These are phyloP conservation scores for Grosmannia serpens DNA, from an alignment of 2,329 filamentous ascomycete genomes.

Conservation along the genomic window DNA sequence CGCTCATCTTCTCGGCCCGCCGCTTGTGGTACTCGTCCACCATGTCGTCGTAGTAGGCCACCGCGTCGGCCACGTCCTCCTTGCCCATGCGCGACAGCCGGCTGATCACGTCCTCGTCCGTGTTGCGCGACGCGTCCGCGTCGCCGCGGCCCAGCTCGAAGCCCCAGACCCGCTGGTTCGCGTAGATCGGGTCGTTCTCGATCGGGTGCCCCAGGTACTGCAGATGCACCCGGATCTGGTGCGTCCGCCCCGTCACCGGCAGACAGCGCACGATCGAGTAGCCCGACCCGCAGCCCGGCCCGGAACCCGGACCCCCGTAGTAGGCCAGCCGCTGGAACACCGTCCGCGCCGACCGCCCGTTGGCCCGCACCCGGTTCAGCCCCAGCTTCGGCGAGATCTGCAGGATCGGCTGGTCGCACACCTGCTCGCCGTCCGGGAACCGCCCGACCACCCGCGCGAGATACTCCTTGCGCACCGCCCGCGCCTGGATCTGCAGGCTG, in stretches of 20 bases:
- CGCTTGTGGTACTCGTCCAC: slow-evolving; percentile 80
- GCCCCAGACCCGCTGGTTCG: slow-evolving; percentile 87
- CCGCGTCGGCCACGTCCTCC: slow-evolving; percentile 78
- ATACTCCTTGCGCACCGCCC: slow-evolving; percentile 91
- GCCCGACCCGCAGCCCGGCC: slow-evolving; percentile 23
- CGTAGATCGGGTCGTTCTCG: slow-evolving; percentile 95
- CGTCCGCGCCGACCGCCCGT: slow-evolving; percentile 79
- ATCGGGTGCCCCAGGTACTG: slow-evolving; percentile 94
- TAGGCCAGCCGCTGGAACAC: slow-evolving; percentile 91
- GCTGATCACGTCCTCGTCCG: slow-evolving; percentile 82
- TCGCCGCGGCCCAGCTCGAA: slow-evolving; percentile 59
- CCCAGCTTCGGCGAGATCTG: slow-evolving; percentile 92
- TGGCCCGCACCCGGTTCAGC: slow-evolving; percentile 86
- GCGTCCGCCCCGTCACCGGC: slow-evolving; percentile 85
- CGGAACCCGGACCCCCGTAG: slow-evolving; percentile 33
- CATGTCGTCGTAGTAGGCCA: slow-evolving; percentile 90
- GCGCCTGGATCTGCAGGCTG: slow-evolving; percentile 60
- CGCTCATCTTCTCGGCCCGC: slow-evolving; percentile 89
- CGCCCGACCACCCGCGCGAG: slow-evolving; percentile 80
- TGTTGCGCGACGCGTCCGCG: slow-evolving; percentile 53
- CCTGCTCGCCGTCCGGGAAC: slow-evolving; percentile 82
- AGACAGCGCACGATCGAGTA: slow-evolving; percentile 94
- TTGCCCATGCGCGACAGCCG: slow-evolving; percentile 86
- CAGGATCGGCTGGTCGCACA: slow-evolving; percentile 89
- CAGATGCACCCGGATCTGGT: slow-evolving; percentile 88